Base-by-base conservation (phyloP, 768 basidiomycete species). In the Lactarius akahatsu region DNA sequence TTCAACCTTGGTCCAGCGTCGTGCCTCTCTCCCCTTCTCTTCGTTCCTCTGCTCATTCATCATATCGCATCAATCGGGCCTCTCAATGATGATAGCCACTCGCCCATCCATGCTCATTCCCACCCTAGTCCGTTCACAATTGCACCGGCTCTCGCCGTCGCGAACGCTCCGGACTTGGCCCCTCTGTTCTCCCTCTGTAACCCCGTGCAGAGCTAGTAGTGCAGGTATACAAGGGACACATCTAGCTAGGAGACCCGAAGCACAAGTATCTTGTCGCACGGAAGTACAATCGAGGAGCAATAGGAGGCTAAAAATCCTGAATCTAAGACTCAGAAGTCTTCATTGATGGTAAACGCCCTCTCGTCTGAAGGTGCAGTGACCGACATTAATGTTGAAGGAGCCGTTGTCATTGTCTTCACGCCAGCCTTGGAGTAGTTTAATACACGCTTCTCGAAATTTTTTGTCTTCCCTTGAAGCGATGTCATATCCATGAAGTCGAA, bases 401-500 rank as follows among this genome's bases (percentile, higher is more conserved):
- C 57, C 23, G 63, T 58, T 23, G 63, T 45, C 8, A 64, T 63
- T 36, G 64, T 63, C 57, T 70, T 69, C 63, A 90, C 81, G 58
- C 84, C 80, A n/a, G n/a, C n/a, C n/a, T n/a, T 90, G 18, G 86
- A 81, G 72, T 92, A 92, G 23, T 92, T 90, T 3, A 92, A 94
- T 3, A 97, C 96, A 1, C 95, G 85, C 78, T 95, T 95, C 79
- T 96, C 94, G 74, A 96, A 97, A 77, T 97, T 97, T 78, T 97
- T 95, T 47, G 95, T 93, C 81, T 98, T 98, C 69, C 96, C 96
- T 78, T 95, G 90, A 7, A 97, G 80, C 16, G 94, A 96, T 56
- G 95, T 96, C 85, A 94, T 86, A 71, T 96, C 93, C 92, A 95
- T 95, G 73, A 94, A 94, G 76, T 95, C 91, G 75, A 92, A 91